Evolutionary conservation across 495 filamentous ascomycete genomes (phyloP).

Genomic region (Aspergillus sclerotiicarbonarius): DNA sequence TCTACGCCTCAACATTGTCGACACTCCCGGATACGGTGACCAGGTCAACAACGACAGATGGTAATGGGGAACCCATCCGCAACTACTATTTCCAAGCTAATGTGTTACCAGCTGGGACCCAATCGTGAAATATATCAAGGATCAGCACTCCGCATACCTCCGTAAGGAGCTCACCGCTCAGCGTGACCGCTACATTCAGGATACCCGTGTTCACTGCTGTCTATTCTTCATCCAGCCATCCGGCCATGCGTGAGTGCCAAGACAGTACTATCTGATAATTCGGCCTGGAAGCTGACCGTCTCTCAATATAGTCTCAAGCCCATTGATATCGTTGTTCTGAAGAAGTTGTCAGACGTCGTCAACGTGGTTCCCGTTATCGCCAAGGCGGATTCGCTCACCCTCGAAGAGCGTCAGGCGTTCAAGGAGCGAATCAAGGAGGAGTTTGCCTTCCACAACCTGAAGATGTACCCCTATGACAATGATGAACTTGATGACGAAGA

Average conservation of each 20-base stretch:
- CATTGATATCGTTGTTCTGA: slow-evolving; percentile 98
- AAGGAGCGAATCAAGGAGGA: slow-evolving; percentile 99
- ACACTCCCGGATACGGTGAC: slow-evolving; percentile 77
- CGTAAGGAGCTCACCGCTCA: slow-evolving; percentile 99
- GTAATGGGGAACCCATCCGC: slow-evolving; percentile 30
- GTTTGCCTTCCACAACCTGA: slow-evolving; percentile 98
- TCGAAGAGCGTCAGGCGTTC: slow-evolving; percentile 93
- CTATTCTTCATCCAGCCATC: slow-evolving; percentile 99
- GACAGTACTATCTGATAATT: background rate
- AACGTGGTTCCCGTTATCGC: slow-evolving; percentile 99
- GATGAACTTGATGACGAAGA: slow-evolving; percentile 98
- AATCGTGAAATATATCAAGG: slow-evolving; percentile 99
- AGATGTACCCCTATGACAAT: slow-evolving; percentile 99
- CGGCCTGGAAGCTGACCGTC: slow-evolving; percentile 9
- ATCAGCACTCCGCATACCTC: slow-evolving; percentile 99
- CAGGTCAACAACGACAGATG: slow-evolving; percentile 83
- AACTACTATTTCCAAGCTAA: slow-evolving; percentile 22
- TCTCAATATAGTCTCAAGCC: slow-evolving; percentile 68
- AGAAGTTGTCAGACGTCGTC: slow-evolving; percentile 97
- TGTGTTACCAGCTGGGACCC: slow-evolving; percentile 65
- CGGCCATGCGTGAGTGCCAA: slow-evolving; percentile 72
- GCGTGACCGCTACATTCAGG: slow-evolving; percentile 97
- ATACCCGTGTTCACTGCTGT: slow-evolving; percentile 99
- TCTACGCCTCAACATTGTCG: slow-evolving; percentile 75
- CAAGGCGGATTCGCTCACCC: slow-evolving; percentile 93